A percentile compares a stretch with the other conserved stretches of the same genome.
These are phyloP conservation scores for Fonsecaea nubica DNA, from an alignment of 2,329 filamentous ascomycete species.

Conservation along the genomic window DNA sequence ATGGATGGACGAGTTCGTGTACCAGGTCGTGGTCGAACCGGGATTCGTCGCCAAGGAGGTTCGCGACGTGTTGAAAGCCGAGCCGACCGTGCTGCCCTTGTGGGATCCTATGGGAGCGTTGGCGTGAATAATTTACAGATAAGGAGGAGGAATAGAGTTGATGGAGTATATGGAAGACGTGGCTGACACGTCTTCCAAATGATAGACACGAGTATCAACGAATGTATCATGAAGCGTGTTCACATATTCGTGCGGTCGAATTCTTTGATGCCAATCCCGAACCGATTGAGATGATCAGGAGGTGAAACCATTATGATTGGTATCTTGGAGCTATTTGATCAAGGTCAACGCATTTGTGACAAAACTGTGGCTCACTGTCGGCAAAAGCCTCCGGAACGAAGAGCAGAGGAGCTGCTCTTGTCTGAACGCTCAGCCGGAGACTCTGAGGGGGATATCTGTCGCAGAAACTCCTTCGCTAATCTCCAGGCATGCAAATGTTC, in stretches of 20 bases:
- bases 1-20: constrained; percentile 82
- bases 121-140: constrained; percentile 55
- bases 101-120: constrained; percentile 84
- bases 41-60: constrained; percentile 70
- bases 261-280: neutral
- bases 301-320: neutral
- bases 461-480: constrained; percentile 8
- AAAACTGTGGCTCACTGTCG: neutral
- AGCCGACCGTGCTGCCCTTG: constrained; percentile 73
- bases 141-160: neutral
- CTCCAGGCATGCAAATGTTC: neutral
- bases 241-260: neutral
- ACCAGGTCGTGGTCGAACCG: constrained; percentile 84
- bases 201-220: neutral
- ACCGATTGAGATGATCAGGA: neutral
- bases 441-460: neutral
- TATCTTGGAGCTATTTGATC: neutral
- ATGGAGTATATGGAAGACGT: neutral
- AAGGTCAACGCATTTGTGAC: neutral
- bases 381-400: neutral
- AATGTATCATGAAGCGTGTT: neutral
- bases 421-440: constrained; percentile 46
- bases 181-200: neutral
- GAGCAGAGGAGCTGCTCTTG: neutral
- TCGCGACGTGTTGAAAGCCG: constrained; percentile 71